phyloP scores from a whole-genome alignment of 2,329 filamentous ascomycete genomes.

The Beauveria scarabaeidicola region DNA sequence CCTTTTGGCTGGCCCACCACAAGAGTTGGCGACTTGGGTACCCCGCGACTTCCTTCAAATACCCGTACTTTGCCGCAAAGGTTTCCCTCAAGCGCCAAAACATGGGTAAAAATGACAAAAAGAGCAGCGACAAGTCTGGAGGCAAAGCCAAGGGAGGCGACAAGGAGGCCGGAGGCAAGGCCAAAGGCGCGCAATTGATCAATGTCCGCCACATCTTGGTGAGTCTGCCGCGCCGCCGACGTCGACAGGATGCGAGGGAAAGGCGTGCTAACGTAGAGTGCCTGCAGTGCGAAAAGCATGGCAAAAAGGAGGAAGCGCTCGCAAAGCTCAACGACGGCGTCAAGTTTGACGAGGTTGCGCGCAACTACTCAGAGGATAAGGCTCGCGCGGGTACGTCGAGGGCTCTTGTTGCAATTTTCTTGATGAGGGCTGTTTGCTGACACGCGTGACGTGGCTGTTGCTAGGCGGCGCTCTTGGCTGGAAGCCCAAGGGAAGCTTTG shows the following conservation, averaged over 20 bases:
- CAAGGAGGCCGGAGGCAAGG: slow-evolving; percentile 28
- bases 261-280: background rate
- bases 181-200: slow-evolving; percentile 54
- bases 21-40: background rate
- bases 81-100: slow-evolving; percentile 12
- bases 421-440: background rate
- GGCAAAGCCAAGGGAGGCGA: slow-evolving; percentile 22
- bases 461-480: slow-evolving; percentile 63
- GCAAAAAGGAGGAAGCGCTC: slow-evolving; percentile 69
- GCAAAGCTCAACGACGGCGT: slow-evolving; percentile 56
- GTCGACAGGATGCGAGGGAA: background rate
- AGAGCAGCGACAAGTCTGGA: slow-evolving; percentile 30
- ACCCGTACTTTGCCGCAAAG: background rate
- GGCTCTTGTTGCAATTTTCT: slow-evolving; percentile 8
- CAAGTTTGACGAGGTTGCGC: slow-evolving; percentile 68
- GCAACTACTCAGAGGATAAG: slow-evolving; percentile 69
- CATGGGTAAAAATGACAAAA: slow-evolving; percentile 35
- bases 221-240: slow-evolving; percentile 11
- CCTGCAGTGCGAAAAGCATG: slow-evolving; percentile 60
- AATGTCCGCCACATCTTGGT: slow-evolving; percentile 67
- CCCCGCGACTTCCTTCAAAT: slow-evolving; percentile 5
- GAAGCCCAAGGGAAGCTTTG: slow-evolving; percentile 60
- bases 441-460: background rate
- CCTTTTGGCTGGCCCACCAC: background rate
- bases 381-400: slow-evolving; percentile 48